phyloP scores from a whole-genome alignment of 768 basidiomycete genomes.

The Rhizopogon rudus region DNA sequence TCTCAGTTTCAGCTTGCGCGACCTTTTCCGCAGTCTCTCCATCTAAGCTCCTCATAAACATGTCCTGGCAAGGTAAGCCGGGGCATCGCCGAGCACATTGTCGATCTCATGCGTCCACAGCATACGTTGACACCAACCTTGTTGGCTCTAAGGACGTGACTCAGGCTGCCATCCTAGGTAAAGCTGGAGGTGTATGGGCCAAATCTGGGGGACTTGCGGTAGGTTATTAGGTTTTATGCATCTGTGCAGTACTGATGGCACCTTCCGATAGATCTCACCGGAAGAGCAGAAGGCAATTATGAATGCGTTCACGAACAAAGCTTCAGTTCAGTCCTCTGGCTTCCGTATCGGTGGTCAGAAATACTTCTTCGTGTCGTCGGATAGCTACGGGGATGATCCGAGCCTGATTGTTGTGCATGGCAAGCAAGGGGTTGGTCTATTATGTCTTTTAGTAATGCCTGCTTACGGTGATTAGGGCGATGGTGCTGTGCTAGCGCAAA shows the following conservation, averaged over 20 bases:
- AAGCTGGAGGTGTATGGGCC: conserved; percentile 28
- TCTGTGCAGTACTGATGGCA: conserved; percentile 12
- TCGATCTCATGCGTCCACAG: conserved; percentile 31
- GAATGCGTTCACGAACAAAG: conserved; percentile 40
- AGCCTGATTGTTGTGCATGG: conserved; percentile 48
- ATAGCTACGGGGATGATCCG: conserved; percentile 31
- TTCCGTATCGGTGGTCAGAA: conserved; percentile 65
- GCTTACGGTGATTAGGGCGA: conserved; percentile 44
- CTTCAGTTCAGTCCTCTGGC: conserved; percentile 46
- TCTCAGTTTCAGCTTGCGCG: background rate
- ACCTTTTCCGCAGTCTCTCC: conserved; percentile 5
- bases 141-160: conserved; percentile 68
- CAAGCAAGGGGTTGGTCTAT: conserved; percentile 65
- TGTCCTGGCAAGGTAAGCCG: conserved; percentile 69
- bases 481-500: conserved; percentile 72
- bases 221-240: background rate
- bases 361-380: conserved; percentile 54
- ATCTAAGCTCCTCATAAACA: conserved; percentile 20
- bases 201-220: conserved; percentile 19
- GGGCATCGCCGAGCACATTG: conserved; percentile 26
- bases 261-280: conserved; percentile 16
- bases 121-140: conserved; percentile 79
- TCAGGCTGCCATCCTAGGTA: conserved; percentile 52
- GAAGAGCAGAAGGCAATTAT: conserved; percentile 15
- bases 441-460: background rate